A percentile compares a stretch with the other conserved stretches of the same genome.
phyloP scores from a whole-genome alignment of 805 yeast species.

The Yamadazyma philogaea region DNA sequence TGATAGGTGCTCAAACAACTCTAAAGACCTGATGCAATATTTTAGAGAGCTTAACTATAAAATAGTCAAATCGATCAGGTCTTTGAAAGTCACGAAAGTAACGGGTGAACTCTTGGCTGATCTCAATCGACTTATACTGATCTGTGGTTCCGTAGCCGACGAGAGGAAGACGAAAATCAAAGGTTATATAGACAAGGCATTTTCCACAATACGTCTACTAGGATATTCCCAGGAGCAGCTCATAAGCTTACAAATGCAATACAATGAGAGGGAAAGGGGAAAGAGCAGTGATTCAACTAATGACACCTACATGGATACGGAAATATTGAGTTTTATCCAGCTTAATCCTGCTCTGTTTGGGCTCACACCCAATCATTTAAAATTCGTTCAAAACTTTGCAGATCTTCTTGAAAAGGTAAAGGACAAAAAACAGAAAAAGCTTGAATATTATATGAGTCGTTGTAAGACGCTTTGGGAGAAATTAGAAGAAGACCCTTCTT shows the following conservation, averaged over 20 bases:
- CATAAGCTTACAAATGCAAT: constrained; percentile 29
- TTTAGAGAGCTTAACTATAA: constrained; percentile 38
- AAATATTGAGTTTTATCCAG: constrained; percentile 34
- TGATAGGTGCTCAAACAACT: neutral
- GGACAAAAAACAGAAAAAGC: constrained; percentile 34
- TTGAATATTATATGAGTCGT: constrained; percentile 30
- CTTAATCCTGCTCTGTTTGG: constrained; percentile 40
- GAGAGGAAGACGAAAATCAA: constrained; percentile 23
- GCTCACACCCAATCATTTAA: constrained; percentile 31
- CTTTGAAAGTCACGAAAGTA: constrained; percentile 36
- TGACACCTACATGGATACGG: constrained; percentile 37
- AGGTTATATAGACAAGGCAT: constrained; percentile 22
- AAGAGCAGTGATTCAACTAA: constrained; percentile 7
- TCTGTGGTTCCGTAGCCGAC: constrained; percentile 24
- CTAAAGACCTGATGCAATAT: constrained; percentile 20
- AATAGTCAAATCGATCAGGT: constrained; percentile 33
- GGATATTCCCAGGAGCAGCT: constrained; percentile 34
- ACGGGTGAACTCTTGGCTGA: constrained; percentile 25
- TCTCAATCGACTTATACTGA: constrained; percentile 24
- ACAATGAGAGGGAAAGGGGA: constrained; percentile 15
- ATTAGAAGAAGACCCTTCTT: constrained; percentile 46
- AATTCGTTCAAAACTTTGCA: constrained; percentile 28
- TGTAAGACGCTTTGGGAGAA: constrained; percentile 57
- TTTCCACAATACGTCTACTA: constrained; percentile 24
- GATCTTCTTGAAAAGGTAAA: constrained; percentile 31